phyloP scores from a whole-genome alignment of 495 filamentous ascomycete genomes.

The Aspergillus nidulans region DNA sequence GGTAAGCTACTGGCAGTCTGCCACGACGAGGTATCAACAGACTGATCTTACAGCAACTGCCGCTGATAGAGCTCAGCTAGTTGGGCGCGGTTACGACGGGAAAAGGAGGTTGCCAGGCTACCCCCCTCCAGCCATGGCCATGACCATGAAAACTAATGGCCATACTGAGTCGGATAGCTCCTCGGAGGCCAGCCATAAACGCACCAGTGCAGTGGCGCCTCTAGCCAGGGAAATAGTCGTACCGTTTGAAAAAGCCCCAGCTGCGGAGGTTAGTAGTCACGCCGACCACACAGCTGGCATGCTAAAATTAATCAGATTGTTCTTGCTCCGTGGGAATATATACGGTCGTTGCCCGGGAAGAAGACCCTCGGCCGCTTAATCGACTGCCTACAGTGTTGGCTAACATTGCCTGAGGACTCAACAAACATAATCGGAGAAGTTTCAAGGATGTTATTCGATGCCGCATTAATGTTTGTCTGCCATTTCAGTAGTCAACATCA shows the following conservation, averaged over 20 bases:
- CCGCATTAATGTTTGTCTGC: background rate
- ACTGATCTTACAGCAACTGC: background rate
- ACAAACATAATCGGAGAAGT: background rate
- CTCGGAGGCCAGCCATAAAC: background rate
- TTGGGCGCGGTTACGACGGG: background rate
- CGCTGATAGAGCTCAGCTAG: background rate
- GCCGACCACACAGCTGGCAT: background rate
- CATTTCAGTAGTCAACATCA: background rate
- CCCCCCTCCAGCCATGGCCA: background rate
- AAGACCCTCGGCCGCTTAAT: background rate
- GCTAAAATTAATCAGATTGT: background rate
- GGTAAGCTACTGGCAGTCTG: background rate
- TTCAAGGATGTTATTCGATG: background rate
- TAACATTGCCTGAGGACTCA: background rate
- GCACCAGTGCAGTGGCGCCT: background rate
- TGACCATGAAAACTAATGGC: background rate
- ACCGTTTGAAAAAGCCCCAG: background rate
- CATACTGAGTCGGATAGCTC: background rate
- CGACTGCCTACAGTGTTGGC: background rate
- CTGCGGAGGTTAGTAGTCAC: background rate
- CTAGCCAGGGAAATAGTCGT: background rate
- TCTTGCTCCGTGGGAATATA: background rate
- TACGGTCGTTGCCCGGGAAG: background rate
- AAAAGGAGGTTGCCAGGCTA: background rate
- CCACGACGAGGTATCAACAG: background rate